Evolutionary conservation across 2,329 filamentous ascomycete species (phyloP), one percentile per base, ranked within the genome.

Genomic region (Onygenales sp.): DNA sequence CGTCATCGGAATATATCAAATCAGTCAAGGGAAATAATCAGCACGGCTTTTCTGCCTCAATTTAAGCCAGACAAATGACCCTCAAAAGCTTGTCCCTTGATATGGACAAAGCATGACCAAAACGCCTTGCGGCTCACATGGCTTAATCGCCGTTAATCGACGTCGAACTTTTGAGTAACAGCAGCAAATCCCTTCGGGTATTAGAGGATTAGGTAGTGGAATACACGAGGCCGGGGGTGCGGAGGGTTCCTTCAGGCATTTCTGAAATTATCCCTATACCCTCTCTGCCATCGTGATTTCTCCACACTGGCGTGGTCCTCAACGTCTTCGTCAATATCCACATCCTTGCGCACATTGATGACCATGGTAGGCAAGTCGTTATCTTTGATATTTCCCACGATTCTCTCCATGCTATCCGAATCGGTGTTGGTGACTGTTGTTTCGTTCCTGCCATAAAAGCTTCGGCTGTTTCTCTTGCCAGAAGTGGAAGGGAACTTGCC

Each of bases 331-430:
- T 34, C 17, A 31, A 48, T 34, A 13, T 37, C 33, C 46, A 48
- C 46, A 17, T 48, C 46, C 9, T 48, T 48, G 33, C 46, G 46
- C 46, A 48, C 46, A 6, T 48, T 33, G 39, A 48, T 48, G 36
- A 48, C 46, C 46, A 48, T 48, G 33, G 34, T 13, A n/a, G 46
- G 46, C 10, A 48, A 37, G 6, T 48, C 46, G 10, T 34, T 17
- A 32, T 48, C 46, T 14, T 27, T 48, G 32, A 8, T 2, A 10
- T 27, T 39, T 8, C 39, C 46, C 34, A 48, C 21, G 17, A 48
- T 48, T 48, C 46, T 48, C 34, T 48, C 46, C 46, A 48, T 48
- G 33, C 46, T 48, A 21, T 48, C 46, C 13, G 46, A 48, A 13
- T 48, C 46, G 14, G 31, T 32, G 33, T 39, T 48, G 33, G 46